Conservation (phyloP, 2,329 filamentous ascomycete genomes). For the Pezicula neosporulosa region DNA sequence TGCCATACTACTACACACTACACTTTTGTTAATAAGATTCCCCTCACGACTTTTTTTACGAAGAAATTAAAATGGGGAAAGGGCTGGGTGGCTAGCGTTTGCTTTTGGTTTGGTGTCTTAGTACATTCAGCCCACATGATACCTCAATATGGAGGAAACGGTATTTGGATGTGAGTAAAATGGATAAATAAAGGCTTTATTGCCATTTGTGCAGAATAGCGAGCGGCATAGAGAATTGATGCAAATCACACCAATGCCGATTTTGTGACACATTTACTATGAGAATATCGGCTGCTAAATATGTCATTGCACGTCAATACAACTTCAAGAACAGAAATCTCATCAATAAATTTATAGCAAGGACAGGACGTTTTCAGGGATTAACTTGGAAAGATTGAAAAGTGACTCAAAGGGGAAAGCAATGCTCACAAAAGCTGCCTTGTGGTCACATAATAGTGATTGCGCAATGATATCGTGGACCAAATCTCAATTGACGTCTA, state of each 20-base stretch:
- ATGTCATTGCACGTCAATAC: background rate
- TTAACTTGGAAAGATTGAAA: no score
- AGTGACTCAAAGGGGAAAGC: no score
- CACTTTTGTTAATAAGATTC: slow-evolving; percentile 12
- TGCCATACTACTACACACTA: slow-evolving; percentile 4
- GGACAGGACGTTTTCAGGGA: no score
- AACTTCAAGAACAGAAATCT: background rate
- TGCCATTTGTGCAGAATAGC: background rate
- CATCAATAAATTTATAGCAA: no score
- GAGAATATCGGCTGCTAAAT: background rate
- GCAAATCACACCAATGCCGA: background rate
- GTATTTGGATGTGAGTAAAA: background rate
- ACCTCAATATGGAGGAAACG: background rate
- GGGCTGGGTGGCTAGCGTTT: slow-evolving; percentile 20
- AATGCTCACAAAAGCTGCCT: no score
- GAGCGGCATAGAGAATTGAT: background rate
- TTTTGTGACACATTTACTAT: background rate
- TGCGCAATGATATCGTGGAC: no score
- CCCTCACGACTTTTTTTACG: slow-evolving; percentile 11
- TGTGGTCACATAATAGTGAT: no score
- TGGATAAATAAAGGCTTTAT: background rate
- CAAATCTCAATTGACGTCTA: background rate
- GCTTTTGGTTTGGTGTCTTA: slow-evolving; percentile 5
- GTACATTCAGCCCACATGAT: background rate
- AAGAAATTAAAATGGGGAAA: slow-evolving; percentile 22